Evolutionary conservation across 192 early-diverging fungal species (phyloP), one percentile per base, ranked within the genome.

Genomic region (Blastocladiella britannica): DNA sequence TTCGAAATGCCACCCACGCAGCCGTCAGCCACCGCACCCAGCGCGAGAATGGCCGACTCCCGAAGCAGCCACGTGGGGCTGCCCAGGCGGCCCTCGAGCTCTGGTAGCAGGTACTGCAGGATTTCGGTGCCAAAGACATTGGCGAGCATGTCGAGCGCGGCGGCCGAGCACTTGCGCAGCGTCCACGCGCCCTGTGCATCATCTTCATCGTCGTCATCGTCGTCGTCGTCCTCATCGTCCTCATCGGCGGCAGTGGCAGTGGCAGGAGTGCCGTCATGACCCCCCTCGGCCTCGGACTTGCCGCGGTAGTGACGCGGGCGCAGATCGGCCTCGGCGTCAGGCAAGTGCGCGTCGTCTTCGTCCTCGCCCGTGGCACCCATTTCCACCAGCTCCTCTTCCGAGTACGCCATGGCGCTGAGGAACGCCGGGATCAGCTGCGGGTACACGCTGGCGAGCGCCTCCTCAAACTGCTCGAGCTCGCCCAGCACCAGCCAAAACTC

Each of bases 401-500:
- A 83, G 72, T 97, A 99, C 18, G 96, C 84, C 93, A 97, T 99
- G 30, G 90, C 79, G 58, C 85, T 84, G 55, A 99, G 77, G 54
- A 98, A 73, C 6, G 91, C 87, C 23, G 93, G 93, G 25, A 98
- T 76, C 29, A 98, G 78, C 25, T 82, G 85, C 57, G 67, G 69
- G 26, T 85, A 65, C 61, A 76, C 79, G 18, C 81, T 82, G 53
- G 72, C 77, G 54, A 89, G 70, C 47, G 78, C 73, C 55, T 80
- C 85, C 53, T 76, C 70, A 58, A 93, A 62, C 26, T 77, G 78
- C 51, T 88, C 83, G 60, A 92, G 89, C 69, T 99, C 95, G 55
- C 88, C 89, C 76, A 96, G 89, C 37, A 85, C 83, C 29, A 94
- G 67, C 93, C 93, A 99, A 70, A 99, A 99, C 72, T 99, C 96